Base-by-base conservation (phyloP, 2,329 filamentous ascomycete genomes). In the Epichloe sylvatica region DNA sequence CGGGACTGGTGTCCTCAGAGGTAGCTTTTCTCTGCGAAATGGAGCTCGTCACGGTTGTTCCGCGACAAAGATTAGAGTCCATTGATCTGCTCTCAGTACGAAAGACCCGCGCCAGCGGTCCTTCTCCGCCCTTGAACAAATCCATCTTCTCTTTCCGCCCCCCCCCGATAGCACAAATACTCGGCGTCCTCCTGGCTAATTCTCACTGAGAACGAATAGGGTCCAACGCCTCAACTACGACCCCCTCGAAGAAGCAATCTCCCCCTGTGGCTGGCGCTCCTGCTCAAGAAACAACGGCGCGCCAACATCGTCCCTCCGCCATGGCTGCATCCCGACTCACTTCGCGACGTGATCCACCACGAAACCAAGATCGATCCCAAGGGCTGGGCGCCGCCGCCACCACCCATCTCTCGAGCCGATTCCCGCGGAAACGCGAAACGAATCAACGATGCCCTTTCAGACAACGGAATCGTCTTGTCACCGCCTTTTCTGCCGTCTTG, bases 1-100 rank as follows among this genome's bases (percentile, higher is more conserved):
- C 66, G 47, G 74, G 70, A 66, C 76, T 96, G 42, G 84, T 86
- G 59, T 88, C 92, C 52, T 75, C 86, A 55, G 92, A 98, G 70
- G 85, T 94, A 43, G 86, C 89, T 46, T 98, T 97, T 62, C 73
- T 97, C 30, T 95, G 90, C 67, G 92, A 98, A 71, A 97, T 96
- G 89, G 91, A 97, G 70, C 79, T 88, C 60, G 85, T 98, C 50
- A 96, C 90, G 0, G 78, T 98, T 21, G 81, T 97, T 46, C 92
- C 92, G 36, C 86, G 92, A 49, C 90, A 97, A 66, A 80, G 86
- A 55, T 81, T 98, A 48, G 89, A 96, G 56, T 80, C 80, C 57
- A 84, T 98, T 54, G 76, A 86, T 59, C 77, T 98, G 54, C 78
- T 98, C 49, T 82, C 84, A 56, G 92, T 97, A 74, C 73, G 84